Evolutionary conservation across 1,284 basidiomycete species (phyloP), one percentile per base, ranked within the genome.

Genomic region (Ceratobasidium sp.): DNA sequence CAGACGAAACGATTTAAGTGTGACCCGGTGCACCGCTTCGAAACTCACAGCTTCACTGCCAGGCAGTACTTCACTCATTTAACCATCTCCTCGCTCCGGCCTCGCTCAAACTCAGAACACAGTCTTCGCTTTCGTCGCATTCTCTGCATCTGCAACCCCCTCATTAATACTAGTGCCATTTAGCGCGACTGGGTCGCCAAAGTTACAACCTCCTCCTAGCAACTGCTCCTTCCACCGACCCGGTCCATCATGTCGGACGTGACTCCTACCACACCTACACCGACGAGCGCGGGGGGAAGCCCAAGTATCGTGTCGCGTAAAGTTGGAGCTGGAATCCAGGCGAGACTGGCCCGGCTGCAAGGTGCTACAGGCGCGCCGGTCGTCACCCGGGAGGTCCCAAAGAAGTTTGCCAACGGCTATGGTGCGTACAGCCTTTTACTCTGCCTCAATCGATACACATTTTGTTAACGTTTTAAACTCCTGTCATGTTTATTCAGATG

Each of bases 31-130:
- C 33, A 51, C 39, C 28, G 39, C 44, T 69, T 49, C 26, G 49
- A 56, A 42, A 67, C 40, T 46, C 42, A 49, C 46, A 49, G 46
- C 46, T 49, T 49, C 28, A 61, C 58, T 33, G 28, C 63, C 26
- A 40, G 39, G 67, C 67, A 26, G 53, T 56, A 73, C 70, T 49
- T 15, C 70, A 56, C 70, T 73, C 70, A 73, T 73, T 73, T 73
- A 58, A 55, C 70, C 39, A 28, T 60, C 58, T 61, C 58, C 56
- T 49, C 55, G 39, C 58, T 56, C 12, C 40, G 51, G 58, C 70
- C 69, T 55, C 23, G 51, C 51, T 23, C 67, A 71, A 56, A 6
- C 53, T 71, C 51, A 71, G 53, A 55, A 20, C 51, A 39, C 49
- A 23, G 51, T 23, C n/a, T 58, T 58, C 55, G 55, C 20, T 23